Evolutionary conservation across 768 basidiomycete genomes (phyloP).

Genomic region (Phlebiopsis gigantea): DNA sequence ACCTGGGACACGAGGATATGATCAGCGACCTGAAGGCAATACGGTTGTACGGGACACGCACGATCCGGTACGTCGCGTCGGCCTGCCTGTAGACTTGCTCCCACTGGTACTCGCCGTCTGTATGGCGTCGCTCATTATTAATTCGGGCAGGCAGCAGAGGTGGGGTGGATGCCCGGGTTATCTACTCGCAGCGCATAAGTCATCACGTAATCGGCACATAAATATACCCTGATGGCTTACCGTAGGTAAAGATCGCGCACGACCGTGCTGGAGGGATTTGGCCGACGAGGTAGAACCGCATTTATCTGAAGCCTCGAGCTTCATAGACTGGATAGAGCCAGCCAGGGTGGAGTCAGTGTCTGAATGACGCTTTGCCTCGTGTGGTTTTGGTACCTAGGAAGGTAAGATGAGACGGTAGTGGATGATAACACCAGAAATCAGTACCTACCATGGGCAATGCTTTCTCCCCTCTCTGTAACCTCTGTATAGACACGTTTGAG

Average conservation of each 20-base stretch:
- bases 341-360: slow-evolving; percentile 5
- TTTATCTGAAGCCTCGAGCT: slow-evolving; percentile 5
- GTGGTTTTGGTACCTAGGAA: slow-evolving; percentile 3
- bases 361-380: slow-evolving; percentile 3
- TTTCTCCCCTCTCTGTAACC: slow-evolving; percentile 5
- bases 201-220: neutral
- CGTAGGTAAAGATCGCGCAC: neutral
- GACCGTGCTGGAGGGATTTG: neutral
- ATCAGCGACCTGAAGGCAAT: neutral
- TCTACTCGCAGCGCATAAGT: neutral
- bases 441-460: slow-evolving; percentile 8
- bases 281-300: neutral
- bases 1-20: slow-evolving; percentile 4
- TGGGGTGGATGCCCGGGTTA: neutral
- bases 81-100: neutral
- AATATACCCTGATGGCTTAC: slow-evolving; percentile 1
- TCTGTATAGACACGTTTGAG: neutral
- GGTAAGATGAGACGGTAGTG: neutral
- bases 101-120: neutral
- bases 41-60: neutral
- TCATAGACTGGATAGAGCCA: slow-evolving; percentile 2
- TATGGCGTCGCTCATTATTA: neutral
- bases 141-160: slow-evolving; percentile 1
- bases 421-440: neutral
- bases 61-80: slow-evolving; percentile 2